A percentile compares a stretch with the other conserved stretches of the same genome.
Conservation (phyloP, 805 yeast species). For the Barnettozyma pratensis region DNA sequence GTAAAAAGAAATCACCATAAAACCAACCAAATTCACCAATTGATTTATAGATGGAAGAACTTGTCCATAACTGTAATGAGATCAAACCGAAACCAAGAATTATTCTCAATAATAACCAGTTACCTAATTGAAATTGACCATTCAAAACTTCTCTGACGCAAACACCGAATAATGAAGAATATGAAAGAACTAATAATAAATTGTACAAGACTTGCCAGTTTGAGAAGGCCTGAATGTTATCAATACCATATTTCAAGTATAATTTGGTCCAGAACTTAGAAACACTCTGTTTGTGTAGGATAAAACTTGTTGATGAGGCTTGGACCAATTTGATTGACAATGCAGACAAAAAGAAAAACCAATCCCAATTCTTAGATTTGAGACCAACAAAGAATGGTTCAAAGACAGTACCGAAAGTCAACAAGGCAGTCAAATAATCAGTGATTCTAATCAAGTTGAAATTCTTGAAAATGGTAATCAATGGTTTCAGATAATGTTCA, state of each 20-base stretch:
- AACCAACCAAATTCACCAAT: conserved; percentile 89
- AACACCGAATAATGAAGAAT: conserved; percentile 43
- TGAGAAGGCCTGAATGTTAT: conserved; percentile 59
- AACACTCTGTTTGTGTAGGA: conserved; percentile 55
- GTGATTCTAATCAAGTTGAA: conserved; percentile 60
- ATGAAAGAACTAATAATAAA: conserved; percentile 46
- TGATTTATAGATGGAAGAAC: conserved; percentile 59
- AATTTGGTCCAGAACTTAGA: conserved; percentile 59
- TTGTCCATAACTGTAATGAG: conserved; percentile 62
- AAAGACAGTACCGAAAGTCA: conserved; percentile 36
- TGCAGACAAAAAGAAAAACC: conserved; percentile 24
- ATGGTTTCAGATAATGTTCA: conserved; percentile 44
- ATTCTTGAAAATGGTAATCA: conserved; percentile 52
- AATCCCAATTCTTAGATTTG: conserved; percentile 28
- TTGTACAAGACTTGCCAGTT: conserved; percentile 71
- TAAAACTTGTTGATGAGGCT: conserved; percentile 42
- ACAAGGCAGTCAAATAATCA: conserved; percentile 47
- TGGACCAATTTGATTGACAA: conserved; percentile 46
- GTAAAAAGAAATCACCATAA: conserved; percentile 77
- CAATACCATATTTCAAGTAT: conserved; percentile 58
- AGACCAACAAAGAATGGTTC: conserved; percentile 33
- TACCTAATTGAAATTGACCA: conserved; percentile 26
- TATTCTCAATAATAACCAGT: conserved; percentile 46
- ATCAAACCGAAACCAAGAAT: conserved; percentile 55
- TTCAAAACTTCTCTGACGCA: conserved; percentile 29